A percentile compares a stretch with the other conserved stretches of the same genome.
These are phyloP conservation scores for Thalassiosira ordinaria DNA, from an alignment of 352 stramenopile genomes.

Conservation along the genomic window DNA sequence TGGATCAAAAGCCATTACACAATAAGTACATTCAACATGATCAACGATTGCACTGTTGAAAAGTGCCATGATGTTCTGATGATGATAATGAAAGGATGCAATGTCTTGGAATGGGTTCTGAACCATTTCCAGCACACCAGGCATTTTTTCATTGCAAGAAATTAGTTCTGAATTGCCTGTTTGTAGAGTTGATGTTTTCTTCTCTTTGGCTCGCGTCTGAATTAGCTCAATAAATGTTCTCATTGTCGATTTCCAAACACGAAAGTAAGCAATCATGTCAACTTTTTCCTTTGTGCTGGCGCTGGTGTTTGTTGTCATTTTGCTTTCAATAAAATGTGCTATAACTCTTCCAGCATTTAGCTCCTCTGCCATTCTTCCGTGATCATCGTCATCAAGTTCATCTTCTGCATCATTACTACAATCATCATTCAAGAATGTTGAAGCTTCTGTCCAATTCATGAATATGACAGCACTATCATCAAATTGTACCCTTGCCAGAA, in stretches of 20 bases:
- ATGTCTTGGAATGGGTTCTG: slow-evolving; percentile 13
- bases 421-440: slow-evolving; percentile 5
- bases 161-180: too few species aligned
- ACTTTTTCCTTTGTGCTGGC: too few species aligned
- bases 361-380: slow-evolving; percentile 33
- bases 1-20: slow-evolving; percentile 19
- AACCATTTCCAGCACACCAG: slow-evolving; percentile 16
- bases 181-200: too few species aligned
- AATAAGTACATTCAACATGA: slow-evolving; percentile 44
- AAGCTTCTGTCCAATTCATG: too few species aligned
- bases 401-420: slow-evolving; percentile 7
- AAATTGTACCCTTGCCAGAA: slow-evolving; percentile 15
- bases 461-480: slow-evolving; percentile 8
- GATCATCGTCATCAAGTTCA: slow-evolving; percentile 25
- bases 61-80: neutral
- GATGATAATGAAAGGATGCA: slow-evolving; percentile 11
- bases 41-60: slow-evolving; percentile 37
- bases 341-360: slow-evolving; percentile 24
- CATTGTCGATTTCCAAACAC: too few species aligned
- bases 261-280: too few species aligned
- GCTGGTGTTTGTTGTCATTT: neutral
- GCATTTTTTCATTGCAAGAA: too few species aligned
- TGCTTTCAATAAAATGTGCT: slow-evolving; percentile 2
- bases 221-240: too few species aligned
- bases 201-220: too few species aligned